phyloP scores from a whole-genome alignment of 1,284 basidiomycete species.

The Marasmius fiardii region DNA sequence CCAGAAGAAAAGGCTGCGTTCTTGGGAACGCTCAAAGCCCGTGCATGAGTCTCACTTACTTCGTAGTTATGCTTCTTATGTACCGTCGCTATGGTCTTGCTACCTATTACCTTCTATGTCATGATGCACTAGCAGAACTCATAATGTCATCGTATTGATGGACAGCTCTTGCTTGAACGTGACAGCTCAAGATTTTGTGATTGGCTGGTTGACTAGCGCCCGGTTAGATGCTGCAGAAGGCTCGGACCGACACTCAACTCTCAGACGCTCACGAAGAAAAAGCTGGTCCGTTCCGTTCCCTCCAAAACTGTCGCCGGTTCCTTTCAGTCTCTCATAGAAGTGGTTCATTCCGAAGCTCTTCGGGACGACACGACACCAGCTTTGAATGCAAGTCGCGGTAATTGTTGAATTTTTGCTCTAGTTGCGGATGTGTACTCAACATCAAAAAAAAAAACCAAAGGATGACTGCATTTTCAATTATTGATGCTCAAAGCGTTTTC shows the following conservation, averaged over 20 bases:
- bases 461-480: conserved; percentile 63
- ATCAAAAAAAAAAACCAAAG: conserved; percentile 33
- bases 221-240: no score
- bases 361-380: conserved; percentile 7
- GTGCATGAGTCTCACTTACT: conserved; percentile 48
- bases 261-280: no score
- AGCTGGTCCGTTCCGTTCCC: no score
- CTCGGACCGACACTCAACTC: no score
- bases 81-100: conserved; percentile 2
- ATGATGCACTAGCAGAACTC: neutral
- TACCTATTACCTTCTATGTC: conserved; percentile 3
- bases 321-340: neutral
- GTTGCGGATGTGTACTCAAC: neutral
- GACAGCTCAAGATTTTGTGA: neutral
- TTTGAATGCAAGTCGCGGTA: conserved; percentile 51
- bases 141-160: neutral
- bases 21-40: conserved; percentile 87
- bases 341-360: neutral
- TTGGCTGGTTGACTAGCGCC: no score
- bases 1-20: conserved; percentile 94
- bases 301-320: no score
- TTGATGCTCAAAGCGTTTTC: conserved; percentile 82
- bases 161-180: neutral
- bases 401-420: conserved; percentile 20
- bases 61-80: conserved; percentile 9